Evolutionary conservation across 352 stramenopile species (phyloP).

Genomic region (Globisporangium camurandrum): DNA sequence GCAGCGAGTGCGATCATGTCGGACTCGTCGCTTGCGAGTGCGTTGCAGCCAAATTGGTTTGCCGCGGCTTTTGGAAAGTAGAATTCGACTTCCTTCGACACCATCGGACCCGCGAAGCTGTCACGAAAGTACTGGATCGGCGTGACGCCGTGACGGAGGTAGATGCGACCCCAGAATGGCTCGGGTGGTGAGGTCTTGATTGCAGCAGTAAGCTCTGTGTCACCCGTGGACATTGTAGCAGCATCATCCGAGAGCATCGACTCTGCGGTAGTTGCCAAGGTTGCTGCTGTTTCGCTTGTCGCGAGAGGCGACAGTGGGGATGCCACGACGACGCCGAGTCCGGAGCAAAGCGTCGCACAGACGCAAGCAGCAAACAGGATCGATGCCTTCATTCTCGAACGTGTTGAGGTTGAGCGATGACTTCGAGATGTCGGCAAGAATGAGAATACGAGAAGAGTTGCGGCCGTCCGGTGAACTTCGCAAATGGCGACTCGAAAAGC

Average conservation of each 20-base stretch:
- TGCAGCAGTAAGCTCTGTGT: not conserved
- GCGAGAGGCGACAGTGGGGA: not conserved
- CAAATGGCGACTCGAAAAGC: not conserved
- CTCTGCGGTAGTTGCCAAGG: too few species aligned
- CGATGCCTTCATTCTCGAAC: not conserved
- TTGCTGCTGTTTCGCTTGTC: not conserved
- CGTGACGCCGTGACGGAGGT: conserved; percentile 46
- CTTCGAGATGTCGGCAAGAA: not conserved
- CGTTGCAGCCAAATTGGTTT: conserved; percentile 37
- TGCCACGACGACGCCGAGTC: not conserved
- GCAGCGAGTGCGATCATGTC: conserved; percentile 9
- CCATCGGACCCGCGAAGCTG: conserved; percentile 36
- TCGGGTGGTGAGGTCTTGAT: conserved; percentile 8
- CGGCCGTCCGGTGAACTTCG: too few species aligned
- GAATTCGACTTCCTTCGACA: conserved; percentile 31
- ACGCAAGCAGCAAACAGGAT: not conserved
- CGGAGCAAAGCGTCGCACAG: too few species aligned
- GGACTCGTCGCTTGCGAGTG: conserved; percentile 22
- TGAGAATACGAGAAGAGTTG: too few species aligned
- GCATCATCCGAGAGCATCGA: too few species aligned
- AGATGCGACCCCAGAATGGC: conserved; percentile 53
- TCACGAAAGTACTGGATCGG: conserved; percentile 77
- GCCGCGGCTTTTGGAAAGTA: conserved; percentile 28
- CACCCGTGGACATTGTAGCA: too few species aligned
- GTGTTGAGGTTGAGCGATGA: not conserved